A percentile compares a stretch with the other conserved stretches of the same genome.
Conservation (phyloP, 106 monocot species). For the Dendrobium officinale region DNA sequence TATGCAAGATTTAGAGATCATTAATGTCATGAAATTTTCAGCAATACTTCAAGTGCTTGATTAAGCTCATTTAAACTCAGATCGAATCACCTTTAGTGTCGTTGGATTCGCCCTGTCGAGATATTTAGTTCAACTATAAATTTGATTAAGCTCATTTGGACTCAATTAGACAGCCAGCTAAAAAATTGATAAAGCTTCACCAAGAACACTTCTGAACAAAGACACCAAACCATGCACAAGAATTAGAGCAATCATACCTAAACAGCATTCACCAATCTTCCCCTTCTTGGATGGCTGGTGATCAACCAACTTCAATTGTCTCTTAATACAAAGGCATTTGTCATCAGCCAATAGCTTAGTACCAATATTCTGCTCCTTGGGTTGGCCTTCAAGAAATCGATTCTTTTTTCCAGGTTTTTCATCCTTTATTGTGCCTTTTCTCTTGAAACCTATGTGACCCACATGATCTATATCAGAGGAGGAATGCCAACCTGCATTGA, state of each 20-base stretch:
- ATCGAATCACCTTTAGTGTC: too few species aligned
- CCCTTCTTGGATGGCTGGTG: neutral
- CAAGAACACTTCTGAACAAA: neutral
- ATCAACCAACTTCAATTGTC: neutral
- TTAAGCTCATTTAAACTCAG: too few species aligned
- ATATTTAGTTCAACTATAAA: too few species aligned
- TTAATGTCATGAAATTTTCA: too few species aligned
- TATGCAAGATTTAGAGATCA: too few species aligned
- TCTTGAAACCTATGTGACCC: neutral
- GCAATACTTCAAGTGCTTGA: too few species aligned
- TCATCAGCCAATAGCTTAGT: neutral
- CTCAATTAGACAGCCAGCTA: neutral
- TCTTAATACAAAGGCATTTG: neutral
- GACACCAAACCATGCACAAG: neutral
- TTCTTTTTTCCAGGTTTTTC: neutral
- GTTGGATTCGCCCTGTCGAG: too few species aligned
- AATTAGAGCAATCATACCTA: neutral
- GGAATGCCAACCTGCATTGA: neutral
- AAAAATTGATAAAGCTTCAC: neutral
- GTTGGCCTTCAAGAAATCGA: neutral
- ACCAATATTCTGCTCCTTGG: constrained; percentile 4
- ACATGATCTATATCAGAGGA: neutral
- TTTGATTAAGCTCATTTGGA: too few species aligned
- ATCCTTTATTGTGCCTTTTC: neutral
- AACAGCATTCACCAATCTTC: neutral